A percentile compares a stretch with the other conserved stretches of the same genome.
phyloP scores from a whole-genome alignment of 306 rosid genomes.

The Geum urbanum region DNA sequence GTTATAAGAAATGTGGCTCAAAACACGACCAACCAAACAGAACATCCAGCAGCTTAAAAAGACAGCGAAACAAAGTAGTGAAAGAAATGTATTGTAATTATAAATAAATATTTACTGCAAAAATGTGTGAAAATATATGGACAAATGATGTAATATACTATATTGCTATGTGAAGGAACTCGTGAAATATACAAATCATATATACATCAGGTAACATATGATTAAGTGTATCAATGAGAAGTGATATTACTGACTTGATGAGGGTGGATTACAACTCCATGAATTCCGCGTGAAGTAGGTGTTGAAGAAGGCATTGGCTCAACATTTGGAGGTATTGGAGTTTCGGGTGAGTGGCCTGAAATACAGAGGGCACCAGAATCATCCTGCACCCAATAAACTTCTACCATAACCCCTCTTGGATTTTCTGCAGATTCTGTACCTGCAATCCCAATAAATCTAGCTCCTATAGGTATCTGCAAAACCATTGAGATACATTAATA shows the following conservation, averaged over 20 bases:
- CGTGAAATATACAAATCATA: not conserved
- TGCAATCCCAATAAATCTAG: conserved; percentile 71
- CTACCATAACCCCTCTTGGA: conserved; percentile 71
- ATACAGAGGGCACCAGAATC: conserved; percentile 64
- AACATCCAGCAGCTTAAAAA: not conserved
- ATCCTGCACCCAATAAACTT: conserved; percentile 79
- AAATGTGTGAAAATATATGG: not conserved
- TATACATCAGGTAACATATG: not conserved
- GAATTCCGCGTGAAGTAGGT: conserved; percentile 32
- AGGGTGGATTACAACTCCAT: conserved; percentile 56
- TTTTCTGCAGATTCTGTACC: conserved; percentile 64
- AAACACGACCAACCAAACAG: not conserved
- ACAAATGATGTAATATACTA: not conserved
- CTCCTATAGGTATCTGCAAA: conserved; percentile 67
- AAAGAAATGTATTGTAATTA: no score
- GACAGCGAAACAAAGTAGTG: not conserved
- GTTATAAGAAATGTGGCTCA: no score
- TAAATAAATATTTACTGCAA: not conserved
- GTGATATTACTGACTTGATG: conserved; percentile 26
- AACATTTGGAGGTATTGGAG: conserved; percentile 40
- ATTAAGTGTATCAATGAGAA: not conserved
- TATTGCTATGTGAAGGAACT: not conserved
- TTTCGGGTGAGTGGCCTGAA: conserved; percentile 53
- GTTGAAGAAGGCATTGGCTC: conserved; percentile 29
- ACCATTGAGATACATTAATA: conserved; percentile 1